Evolutionary conservation across 2,329 filamentous ascomycete species (phyloP), one percentile per base, ranked within the genome.

Genomic region (Hypoxylon sp.): DNA sequence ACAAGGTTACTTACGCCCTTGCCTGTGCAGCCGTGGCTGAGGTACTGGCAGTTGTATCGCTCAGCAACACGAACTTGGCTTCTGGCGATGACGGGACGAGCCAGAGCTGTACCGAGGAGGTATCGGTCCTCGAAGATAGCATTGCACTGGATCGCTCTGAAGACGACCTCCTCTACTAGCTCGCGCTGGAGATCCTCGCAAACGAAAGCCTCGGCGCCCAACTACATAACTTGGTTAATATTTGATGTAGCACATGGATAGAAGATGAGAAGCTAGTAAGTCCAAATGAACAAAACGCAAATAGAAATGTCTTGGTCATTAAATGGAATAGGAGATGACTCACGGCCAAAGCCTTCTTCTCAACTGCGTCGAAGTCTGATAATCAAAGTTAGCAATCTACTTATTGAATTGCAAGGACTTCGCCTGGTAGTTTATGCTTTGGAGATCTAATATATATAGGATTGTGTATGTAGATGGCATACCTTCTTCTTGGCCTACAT

Each of bases 141-240:
- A 60, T 86, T 84, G 70, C 57, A 90, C 73, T 90, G 87, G 58
- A 94, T 82, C 55, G 90, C 89, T 42, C 82, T 86, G 81, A 87
- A 92, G 78, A 87, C 88, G 32, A 94, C 79, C 76, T 93, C 82
- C 63, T 91, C 87, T 61, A 94, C 83, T 66, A 94, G 92, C 73
- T 90, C 87, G 63, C 79, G 78, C 65, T 84, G 83, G 45, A 93
- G 79, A 70, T 94, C 82, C 57, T 78, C 73, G 60, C 85, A 78
- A 58, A 80, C 70, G 71, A 86, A 82, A 72, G 83, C 81, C 73
- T 81, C 75, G 15, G 87, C 87, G 65, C 87, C 87, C 58, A 90
- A 82, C 71, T 81, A 57, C 59, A 35, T 49, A 15, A 8, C 11
- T 9, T 3, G 15, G 5, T 50, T 16, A 50, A 36, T 13, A 21